Conservation (phyloP, 1,139 yeast genomes). For the Saccharomycopsis hybrid region DNA sequence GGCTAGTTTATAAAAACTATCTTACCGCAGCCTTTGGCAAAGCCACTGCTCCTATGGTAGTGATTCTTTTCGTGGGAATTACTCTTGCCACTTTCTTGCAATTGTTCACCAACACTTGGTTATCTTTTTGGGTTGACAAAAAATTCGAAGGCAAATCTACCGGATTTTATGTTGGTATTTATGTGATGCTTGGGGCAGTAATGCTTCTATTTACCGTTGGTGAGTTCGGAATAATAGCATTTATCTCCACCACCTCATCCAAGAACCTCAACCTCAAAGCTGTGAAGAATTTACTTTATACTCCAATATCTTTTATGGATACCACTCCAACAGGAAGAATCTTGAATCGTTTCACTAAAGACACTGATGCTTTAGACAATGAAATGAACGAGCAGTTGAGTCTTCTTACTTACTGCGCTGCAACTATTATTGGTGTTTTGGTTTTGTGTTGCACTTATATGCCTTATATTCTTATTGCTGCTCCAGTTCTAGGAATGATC, state of each 20-base stretch:
- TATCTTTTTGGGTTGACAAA: slow-evolving; percentile 35
- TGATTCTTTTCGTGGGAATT: slow-evolving; percentile 21
- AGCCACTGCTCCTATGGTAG: slow-evolving; percentile 27
- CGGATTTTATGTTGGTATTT: slow-evolving; percentile 65
- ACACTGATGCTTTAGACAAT: slow-evolving; percentile 76
- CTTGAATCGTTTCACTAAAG: slow-evolving; percentile 71
- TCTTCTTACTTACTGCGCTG: slow-evolving; percentile 43
- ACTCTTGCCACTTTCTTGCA: slow-evolving; percentile 29
- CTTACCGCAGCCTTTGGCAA: slow-evolving; percentile 36
- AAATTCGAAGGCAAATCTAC: slow-evolving; percentile 33
- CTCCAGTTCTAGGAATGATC: slow-evolving; percentile 45
- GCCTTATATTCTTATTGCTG: slow-evolving; percentile 74
- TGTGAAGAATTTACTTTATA: slow-evolving; percentile 56
- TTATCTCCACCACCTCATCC: slow-evolving; percentile 41
- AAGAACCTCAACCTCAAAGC: slow-evolving; percentile 44
- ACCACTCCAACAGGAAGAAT: slow-evolving; percentile 68
- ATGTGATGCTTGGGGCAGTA: slow-evolving; percentile 35
- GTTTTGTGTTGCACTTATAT: slow-evolving; percentile 64
- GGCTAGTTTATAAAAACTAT: slow-evolving; percentile 29
- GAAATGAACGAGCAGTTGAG: slow-evolving; percentile 58
- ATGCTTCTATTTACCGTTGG: slow-evolving; percentile 34
- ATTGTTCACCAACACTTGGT: slow-evolving; percentile 34
- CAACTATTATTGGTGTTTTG: slow-evolving; percentile 55
- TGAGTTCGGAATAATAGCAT: slow-evolving; percentile 47
- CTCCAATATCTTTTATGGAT: slow-evolving; percentile 66